These are phyloP conservation scores for Scleromitrula shiraiana DNA, from an alignment of 2,329 filamentous ascomycete species.

Conservation along the genomic window DNA sequence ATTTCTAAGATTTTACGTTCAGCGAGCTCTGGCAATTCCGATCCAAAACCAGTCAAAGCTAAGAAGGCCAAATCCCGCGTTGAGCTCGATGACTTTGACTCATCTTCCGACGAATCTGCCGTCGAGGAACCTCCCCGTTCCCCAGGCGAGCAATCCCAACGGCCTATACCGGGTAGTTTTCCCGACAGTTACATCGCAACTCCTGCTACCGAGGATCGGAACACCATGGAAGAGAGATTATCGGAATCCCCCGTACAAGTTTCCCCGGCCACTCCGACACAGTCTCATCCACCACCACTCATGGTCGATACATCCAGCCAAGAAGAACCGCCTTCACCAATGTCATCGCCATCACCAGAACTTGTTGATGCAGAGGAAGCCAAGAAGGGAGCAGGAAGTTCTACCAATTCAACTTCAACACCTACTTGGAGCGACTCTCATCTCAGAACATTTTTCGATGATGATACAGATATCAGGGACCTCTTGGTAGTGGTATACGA, in stretches of 20 bases:
- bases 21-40: slow-evolving; percentile 33
- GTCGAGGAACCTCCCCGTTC: slow-evolving; percentile 24
- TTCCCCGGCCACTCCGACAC: slow-evolving; percentile 44
- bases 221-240: slow-evolving; percentile 36
- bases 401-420: slow-evolving; percentile 48
- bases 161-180: slow-evolving; percentile 29
- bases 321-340: slow-evolving; percentile 53
- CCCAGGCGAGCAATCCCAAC: slow-evolving; percentile 21
- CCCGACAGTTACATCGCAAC: slow-evolving; percentile 28
- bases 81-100: slow-evolving; percentile 61
- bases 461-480: slow-evolving; percentile 80
- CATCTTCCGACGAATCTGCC: slow-evolving; percentile 36
- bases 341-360: slow-evolving; percentile 58
- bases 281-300: slow-evolving; percentile 54
- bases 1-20: slow-evolving; percentile 38
- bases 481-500: slow-evolving; percentile 88
- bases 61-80: slow-evolving; percentile 53
- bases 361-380: slow-evolving; percentile 41
- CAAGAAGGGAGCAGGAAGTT: slow-evolving; percentile 36
- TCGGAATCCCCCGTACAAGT: slow-evolving; percentile 64
- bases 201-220: slow-evolving; percentile 28
- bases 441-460: slow-evolving; percentile 84
- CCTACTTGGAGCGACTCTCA: slow-evolving; percentile 76
- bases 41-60: slow-evolving; percentile 47
- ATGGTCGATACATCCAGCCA: slow-evolving; percentile 65